Conservation (phyloP, 257 asterid genomes). For the Cinchona pubescens region DNA sequence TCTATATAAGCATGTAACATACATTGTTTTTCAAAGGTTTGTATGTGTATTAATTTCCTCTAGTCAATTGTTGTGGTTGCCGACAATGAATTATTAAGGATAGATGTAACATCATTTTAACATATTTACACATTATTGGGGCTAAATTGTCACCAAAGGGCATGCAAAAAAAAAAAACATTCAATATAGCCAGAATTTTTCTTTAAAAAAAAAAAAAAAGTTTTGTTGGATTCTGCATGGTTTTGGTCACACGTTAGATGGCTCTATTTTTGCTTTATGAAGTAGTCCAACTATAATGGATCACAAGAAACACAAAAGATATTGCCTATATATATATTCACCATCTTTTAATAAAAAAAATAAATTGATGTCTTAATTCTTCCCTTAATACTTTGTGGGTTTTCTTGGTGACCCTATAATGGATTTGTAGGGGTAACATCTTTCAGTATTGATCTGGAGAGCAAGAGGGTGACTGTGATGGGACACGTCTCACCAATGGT, state of each 20-base stretch:
- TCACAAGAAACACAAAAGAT: not conserved
- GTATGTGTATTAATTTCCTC: no score
- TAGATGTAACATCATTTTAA: no score
- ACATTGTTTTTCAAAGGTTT: no score
- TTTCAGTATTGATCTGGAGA: conserved; percentile 71
- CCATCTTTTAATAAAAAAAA: not conserved
- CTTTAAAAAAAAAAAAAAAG: no score
- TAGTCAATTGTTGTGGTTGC: no score
- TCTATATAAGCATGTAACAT: no score
- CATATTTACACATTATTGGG: no score
- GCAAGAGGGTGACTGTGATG: conserved; percentile 68
- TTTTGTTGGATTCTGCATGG: not conserved
- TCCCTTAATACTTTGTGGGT: not conserved
- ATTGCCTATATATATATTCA: not conserved
- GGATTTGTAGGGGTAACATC: conserved; percentile 65
- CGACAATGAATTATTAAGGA: no score
- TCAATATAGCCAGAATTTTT: not conserved
- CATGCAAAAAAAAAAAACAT: no score
- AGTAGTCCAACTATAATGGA: not conserved
- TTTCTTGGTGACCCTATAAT: not conserved
- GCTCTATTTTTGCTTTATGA: not conserved
- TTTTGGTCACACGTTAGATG: not conserved
- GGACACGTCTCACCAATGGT: conserved; percentile 71
- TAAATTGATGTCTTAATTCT: not conserved
- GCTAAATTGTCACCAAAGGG: no score